Conservation (phyloP, 176 grass and related monocot genomes). For the Cymbopogon citratus region DNA sequence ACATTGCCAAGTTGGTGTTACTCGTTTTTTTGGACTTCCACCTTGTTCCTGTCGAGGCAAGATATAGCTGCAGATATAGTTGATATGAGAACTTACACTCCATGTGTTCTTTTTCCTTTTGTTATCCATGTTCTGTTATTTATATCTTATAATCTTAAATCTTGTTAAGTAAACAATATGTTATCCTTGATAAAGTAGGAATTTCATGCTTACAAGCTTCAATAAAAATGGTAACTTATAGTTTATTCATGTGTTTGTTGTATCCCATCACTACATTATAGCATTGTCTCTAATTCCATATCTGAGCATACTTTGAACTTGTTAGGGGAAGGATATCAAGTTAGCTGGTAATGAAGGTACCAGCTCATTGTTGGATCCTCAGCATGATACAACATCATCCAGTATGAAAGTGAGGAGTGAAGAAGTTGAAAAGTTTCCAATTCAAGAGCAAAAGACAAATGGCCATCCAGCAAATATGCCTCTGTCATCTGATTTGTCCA, state of each 20-base stretch:
- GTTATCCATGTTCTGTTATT: conserved; percentile 6
- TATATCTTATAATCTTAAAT: not conserved
- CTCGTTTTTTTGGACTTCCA: not conserved
- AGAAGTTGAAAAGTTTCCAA: conserved; percentile 39
- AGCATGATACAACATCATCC: conserved; percentile 23
- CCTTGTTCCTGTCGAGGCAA: conserved; percentile 5
- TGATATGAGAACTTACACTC: conserved; percentile 5
- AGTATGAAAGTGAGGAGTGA: conserved; percentile 25
- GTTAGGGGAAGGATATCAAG: conserved; percentile 40
- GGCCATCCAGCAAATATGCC: conserved; percentile 19
- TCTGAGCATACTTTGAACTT: conserved; percentile 20
- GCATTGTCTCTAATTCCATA: not conserved
- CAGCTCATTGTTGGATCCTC: conserved; percentile 23
- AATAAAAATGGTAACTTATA: conserved; percentile 5
- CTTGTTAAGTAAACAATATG: conserved; percentile 8
- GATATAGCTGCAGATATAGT: conserved; percentile 12
- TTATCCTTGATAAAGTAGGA: conserved; percentile 16
- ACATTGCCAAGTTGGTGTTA: not conserved
- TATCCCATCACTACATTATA: not conserved
- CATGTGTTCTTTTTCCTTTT: not conserved
- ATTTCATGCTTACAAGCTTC: not conserved
- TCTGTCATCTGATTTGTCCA: conserved; percentile 28
- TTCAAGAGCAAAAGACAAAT: conserved; percentile 38
- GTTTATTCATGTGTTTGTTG: not conserved
- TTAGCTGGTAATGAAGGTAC: conserved; percentile 25